Percentiles rank a stretch among this genome's conserved stretches.
phyloP scores from a whole-genome alignment of 2,329 filamentous ascomycete species.

The Fusarium nodosum region DNA sequence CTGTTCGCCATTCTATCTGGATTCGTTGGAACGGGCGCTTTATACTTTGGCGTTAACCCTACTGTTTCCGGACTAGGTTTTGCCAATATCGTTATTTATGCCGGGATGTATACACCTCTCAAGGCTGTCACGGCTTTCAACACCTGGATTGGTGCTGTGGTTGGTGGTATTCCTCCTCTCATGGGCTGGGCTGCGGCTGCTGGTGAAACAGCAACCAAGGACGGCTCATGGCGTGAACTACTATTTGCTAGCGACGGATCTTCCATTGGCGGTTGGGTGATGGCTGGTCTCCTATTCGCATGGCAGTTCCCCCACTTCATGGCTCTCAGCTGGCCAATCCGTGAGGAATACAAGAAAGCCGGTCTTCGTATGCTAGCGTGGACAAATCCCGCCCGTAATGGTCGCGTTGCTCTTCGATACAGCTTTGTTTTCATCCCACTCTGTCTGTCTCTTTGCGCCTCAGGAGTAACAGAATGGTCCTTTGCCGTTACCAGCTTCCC shows the following conservation, averaged over 20 bases:
- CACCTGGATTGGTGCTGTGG: slow-evolving; percentile 93
- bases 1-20: slow-evolving; percentile 84
- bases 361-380: slow-evolving; percentile 83
- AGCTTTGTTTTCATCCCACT: slow-evolving; percentile 87
- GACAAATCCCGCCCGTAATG: slow-evolving; percentile 88
- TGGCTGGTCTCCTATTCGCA: slow-evolving; percentile 86
- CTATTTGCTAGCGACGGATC: slow-evolving; percentile 74
- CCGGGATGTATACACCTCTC: slow-evolving; percentile 90
- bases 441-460: slow-evolving; percentile 82
- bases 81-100: slow-evolving; percentile 89
- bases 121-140: slow-evolving; percentile 90
- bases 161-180: slow-evolving; percentile 92
- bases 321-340: slow-evolving; percentile 87
- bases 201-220: slow-evolving; percentile 83
- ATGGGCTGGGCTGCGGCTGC: slow-evolving; percentile 99
- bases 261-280: slow-evolving; percentile 85
- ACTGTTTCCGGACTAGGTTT: slow-evolving; percentile 89
- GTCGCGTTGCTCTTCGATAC: slow-evolving; percentile 89
- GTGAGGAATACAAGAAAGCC: slow-evolving; percentile 85
- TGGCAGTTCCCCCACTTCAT: slow-evolving; percentile 99
- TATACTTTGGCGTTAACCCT: slow-evolving; percentile 94
- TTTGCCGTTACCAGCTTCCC: slow-evolving; percentile 85
- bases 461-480: slow-evolving; percentile 85
- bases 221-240: slow-evolving; percentile 82
- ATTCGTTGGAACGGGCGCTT: slow-evolving; percentile 74